phyloP scores from a whole-genome alignment of 192 early-diverging fungal genomes.

The Mortierella claussenii region DNA sequence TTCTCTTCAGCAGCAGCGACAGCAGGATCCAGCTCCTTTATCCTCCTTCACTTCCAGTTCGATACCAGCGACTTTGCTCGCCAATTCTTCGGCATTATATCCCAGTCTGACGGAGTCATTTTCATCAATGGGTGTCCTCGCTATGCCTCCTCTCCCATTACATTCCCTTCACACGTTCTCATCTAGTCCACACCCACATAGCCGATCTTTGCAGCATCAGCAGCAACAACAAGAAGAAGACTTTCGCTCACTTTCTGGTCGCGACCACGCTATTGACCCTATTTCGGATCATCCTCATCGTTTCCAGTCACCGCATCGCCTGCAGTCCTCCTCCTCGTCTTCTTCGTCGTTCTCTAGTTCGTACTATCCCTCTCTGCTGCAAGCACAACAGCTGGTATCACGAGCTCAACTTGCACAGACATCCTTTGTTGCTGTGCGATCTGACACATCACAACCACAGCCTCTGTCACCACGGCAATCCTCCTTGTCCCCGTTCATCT shows the following conservation, averaged over 20 bases:
- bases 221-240: slow-evolving; percentile 7
- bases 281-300: background rate
- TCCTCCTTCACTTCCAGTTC: slow-evolving; percentile 3
- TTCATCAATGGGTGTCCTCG: slow-evolving; percentile 36
- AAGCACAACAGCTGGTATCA: background rate
- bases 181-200: background rate
- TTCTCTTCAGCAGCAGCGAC: background rate
- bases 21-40: slow-evolving; percentile 5
- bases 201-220: background rate
- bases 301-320: slow-evolving; percentile 4
- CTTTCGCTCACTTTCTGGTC: background rate
- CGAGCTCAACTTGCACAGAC: background rate
- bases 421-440: background rate
- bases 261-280: slow-evolving; percentile 10
- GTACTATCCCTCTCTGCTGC: too few relatives aligned
- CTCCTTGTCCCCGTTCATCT: too few relatives aligned
- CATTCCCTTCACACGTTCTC: slow-evolving; percentile 17
- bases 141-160: slow-evolving; percentile 22
- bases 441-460: slow-evolving; percentile 11
- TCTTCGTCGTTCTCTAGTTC: too few relatives aligned
- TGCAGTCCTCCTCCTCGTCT: too few relatives aligned
- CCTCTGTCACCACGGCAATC: background rate
- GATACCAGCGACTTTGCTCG: background rate
- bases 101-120: background rate
- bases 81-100: background rate